phyloP scores from a whole-genome alignment of 2,329 filamentous ascomycete genomes.

The Aspergillus pseudoviridinutans region DNA sequence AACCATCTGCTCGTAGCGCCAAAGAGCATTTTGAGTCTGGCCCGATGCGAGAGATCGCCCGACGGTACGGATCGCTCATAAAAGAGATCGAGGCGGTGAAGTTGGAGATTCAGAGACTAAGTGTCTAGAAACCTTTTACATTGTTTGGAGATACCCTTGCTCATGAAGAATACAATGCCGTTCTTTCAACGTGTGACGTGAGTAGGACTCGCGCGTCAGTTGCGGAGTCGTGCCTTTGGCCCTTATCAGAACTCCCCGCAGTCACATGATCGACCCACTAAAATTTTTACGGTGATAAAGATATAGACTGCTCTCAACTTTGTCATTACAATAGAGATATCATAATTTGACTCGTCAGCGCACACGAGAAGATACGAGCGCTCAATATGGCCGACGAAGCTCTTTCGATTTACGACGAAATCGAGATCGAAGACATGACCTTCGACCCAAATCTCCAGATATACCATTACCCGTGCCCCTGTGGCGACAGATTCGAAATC shows the following conservation, averaged over 20 bases:
- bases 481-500: slow-evolving; percentile 95
- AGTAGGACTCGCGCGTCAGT: no score
- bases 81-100: slow-evolving; percentile 32
- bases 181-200: neutral
- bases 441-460: slow-evolving; percentile 77
- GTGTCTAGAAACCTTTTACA: slow-evolving; percentile 1
- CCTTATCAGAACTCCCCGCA: slow-evolving; percentile 8
- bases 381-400: slow-evolving; percentile 59
- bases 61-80: slow-evolving; percentile 34
- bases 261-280: slow-evolving; percentile 28
- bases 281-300: slow-evolving; percentile 20
- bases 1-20: neutral
- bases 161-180: neutral
- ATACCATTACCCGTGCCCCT: slow-evolving; percentile 95
- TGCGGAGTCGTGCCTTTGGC: neutral
- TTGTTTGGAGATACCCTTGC: slow-evolving; percentile 6
- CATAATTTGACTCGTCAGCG: neutral
- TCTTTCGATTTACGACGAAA: slow-evolving; percentile 86
- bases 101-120: slow-evolving; percentile 27
- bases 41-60: slow-evolving; percentile 35
- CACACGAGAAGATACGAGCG: neutral
- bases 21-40: slow-evolving; percentile 12
- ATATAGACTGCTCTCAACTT: neutral
- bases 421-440: slow-evolving; percentile 98
- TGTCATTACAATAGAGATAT: neutral